These are phyloP conservation scores for Amylostereum areolatum DNA, from an alignment of 1,284 basidiomycete species.

Conservation along the genomic window DNA sequence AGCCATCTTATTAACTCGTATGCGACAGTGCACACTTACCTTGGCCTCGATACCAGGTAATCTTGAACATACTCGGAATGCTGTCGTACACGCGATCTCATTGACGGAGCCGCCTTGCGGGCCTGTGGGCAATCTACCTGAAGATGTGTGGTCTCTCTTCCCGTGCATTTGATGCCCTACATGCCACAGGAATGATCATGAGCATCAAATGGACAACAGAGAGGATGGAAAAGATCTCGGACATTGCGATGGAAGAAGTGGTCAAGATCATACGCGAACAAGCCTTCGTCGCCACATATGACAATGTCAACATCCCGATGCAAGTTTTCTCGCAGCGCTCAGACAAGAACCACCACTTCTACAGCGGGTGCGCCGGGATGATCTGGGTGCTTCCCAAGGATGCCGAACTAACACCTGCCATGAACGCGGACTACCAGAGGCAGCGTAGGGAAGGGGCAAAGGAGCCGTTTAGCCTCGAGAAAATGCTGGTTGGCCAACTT, in stretches of 20 bases:
- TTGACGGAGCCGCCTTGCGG: background rate
- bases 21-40: background rate
- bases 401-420: slow-evolving; percentile 12
- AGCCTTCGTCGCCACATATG: slow-evolving; percentile 24
- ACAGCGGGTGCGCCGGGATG: slow-evolving; percentile 29
- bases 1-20: background rate
- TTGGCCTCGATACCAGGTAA: background rate
- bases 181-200: slow-evolving; percentile 22
- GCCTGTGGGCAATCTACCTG: slow-evolving; percentile 21
- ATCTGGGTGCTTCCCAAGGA: slow-evolving; percentile 23
- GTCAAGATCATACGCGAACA: slow-evolving; percentile 12
- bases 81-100: slow-evolving; percentile 4
- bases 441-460: slow-evolving; percentile 15
- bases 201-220: slow-evolving; percentile 20
- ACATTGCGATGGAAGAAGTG: background rate
- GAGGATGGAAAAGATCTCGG: slow-evolving; percentile 5
- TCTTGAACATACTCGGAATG: background rate
- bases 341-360: slow-evolving; percentile 28
- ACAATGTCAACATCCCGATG: slow-evolving; percentile 32
- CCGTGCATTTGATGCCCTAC: slow-evolving; percentile 21
- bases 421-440: slow-evolving; percentile 12
- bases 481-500: slow-evolving; percentile 16
- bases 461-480: slow-evolving; percentile 18
- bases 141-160: slow-evolving; percentile 19
- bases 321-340: slow-evolving; percentile 29